Conservation (phyloP, 768 basidiomycete genomes). For the Boletellus sp. region DNA sequence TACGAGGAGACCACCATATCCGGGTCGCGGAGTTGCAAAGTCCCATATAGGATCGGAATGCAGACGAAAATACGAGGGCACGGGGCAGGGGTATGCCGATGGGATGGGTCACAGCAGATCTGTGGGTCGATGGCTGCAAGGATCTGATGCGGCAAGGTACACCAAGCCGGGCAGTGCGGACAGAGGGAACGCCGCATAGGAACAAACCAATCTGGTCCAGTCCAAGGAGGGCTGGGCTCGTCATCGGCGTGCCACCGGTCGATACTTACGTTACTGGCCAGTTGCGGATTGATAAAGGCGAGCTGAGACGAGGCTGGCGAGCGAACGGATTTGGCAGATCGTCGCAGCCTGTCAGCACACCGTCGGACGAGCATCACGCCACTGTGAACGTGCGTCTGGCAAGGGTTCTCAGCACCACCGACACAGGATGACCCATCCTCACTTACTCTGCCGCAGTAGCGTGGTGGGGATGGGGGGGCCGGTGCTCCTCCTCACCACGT, state of each 20-base stretch:
- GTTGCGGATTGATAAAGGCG: conserved; percentile 2
- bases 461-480: not conserved
- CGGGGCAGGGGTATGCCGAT: not conserved
- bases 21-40: conserved; percentile 31
- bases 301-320: not conserved
- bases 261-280: conserved; percentile 13
- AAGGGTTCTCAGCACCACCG: conserved; percentile 6
- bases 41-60: not conserved
- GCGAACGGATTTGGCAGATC: not conserved
- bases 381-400: conserved; percentile 19
- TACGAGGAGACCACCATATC: conserved; percentile 25
- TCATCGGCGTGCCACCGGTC: not conserved
- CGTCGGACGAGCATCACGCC: conserved; percentile 16
- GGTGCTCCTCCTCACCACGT: not conserved
- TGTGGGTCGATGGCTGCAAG: not conserved
- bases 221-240: not conserved
- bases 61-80: conserved; percentile 5
- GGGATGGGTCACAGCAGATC: conserved; percentile 3
- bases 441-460: conserved; percentile 16
- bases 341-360: conserved; percentile 1
- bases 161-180: conserved; percentile 7
- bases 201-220: not conserved
- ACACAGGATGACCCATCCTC: conserved; percentile 15
- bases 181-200: conserved; percentile 6
- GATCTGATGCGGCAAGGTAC: conserved; percentile 6